Percentiles rank a stretch among this genome's conserved stretches.
These are phyloP conservation scores for Ascoidea tarda DNA, from an alignment of 805 yeast genomes.

Conservation along the genomic window DNA sequence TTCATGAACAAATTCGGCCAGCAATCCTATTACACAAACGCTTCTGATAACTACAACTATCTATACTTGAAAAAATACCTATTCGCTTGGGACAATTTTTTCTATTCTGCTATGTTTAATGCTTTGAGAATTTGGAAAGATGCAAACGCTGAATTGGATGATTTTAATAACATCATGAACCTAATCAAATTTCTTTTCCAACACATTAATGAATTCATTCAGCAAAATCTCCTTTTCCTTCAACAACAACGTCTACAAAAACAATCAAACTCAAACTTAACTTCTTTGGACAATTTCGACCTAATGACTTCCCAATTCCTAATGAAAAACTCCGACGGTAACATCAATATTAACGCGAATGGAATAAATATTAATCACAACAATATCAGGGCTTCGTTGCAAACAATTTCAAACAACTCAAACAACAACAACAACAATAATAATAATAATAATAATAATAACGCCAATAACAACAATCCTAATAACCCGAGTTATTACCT, in stretches of 20 bases:
- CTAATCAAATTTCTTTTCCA: constrained; percentile 26
- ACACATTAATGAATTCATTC: constrained; percentile 11
- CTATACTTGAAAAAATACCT: constrained; percentile 26
- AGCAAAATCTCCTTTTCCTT: background rate
- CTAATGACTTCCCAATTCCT: background rate
- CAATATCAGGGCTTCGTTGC: background rate
- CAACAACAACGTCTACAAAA: background rate
- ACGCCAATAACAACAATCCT: background rate
- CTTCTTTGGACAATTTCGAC: too few species aligned
- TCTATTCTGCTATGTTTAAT: constrained; percentile 40
- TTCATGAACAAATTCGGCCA: constrained; percentile 5
- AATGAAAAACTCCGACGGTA: background rate
- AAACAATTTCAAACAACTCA: background rate
- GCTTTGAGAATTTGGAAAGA: constrained; percentile 52
- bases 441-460: too few species aligned
- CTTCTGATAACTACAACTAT: constrained; percentile 11
- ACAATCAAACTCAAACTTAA: background rate
- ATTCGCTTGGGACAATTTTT: constrained; percentile 38
- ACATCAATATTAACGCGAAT: too few species aligned
- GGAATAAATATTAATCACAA: too few species aligned
- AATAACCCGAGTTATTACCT: background rate
- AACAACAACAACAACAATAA: too few species aligned
- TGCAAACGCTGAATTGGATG: constrained; percentile 38
- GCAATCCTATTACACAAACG: constrained; percentile 6
- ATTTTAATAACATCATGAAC: constrained; percentile 34